Conservation (phyloP, 257 asterid genomes). For the Solanum gandarillasii region DNA sequence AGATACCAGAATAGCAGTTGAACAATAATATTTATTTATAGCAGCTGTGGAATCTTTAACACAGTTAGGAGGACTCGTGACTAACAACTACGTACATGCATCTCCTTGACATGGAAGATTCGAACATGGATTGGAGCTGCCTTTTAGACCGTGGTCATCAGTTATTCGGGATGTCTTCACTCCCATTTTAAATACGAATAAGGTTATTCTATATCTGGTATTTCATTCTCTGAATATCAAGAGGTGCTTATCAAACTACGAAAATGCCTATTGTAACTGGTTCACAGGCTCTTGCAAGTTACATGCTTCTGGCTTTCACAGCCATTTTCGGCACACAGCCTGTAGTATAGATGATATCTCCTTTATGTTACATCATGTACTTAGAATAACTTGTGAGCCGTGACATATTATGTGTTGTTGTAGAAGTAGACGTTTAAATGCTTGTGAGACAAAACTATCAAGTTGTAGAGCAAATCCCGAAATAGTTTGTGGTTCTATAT, state of each 20-base stretch:
- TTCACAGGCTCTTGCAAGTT: neutral
- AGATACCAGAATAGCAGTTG: constrained; percentile 32
- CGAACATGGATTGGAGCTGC: neutral
- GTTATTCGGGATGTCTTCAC: neutral
- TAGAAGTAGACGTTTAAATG: neutral
- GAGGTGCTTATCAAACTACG: neutral
- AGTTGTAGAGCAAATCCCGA: neutral
- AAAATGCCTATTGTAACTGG: neutral
- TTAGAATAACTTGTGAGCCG: neutral
- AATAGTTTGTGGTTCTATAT: neutral
- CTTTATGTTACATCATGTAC: neutral
- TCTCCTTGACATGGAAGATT: neutral
- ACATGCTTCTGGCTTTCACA: neutral
- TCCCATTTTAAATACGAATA: neutral
- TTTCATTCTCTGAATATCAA: neutral
- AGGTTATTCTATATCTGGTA: neutral
- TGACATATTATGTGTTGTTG: neutral
- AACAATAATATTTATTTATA: constrained; percentile 15
- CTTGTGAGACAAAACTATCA: neutral
- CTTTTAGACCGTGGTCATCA: neutral
- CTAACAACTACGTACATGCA: neutral
- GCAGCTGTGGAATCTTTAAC: neutral
- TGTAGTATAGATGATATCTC: neutral
- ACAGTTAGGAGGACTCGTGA: neutral
- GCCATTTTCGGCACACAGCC: neutral